Percentiles rank a stretch among this genome's conserved stretches.
phyloP scores from a whole-genome alignment of 352 stramenopile species.

The Pythium rhizo-oryzae region DNA sequence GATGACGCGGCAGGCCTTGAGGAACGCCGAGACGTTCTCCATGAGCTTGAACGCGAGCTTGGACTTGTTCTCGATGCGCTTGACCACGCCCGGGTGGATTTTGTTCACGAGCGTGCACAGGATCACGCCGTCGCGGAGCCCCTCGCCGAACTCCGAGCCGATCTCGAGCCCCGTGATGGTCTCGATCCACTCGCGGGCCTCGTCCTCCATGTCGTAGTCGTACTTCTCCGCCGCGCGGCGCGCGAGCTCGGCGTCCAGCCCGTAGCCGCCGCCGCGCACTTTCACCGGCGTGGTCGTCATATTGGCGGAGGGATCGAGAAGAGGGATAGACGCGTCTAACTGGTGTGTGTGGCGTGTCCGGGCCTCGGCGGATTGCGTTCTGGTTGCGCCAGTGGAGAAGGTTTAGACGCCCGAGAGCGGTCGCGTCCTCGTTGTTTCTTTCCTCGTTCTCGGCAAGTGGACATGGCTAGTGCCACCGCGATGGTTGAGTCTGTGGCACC shows the following conservation, averaged over 20 bases:
- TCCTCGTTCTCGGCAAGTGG: conserved; percentile 1
- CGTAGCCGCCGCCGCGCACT: conserved; percentile 78
- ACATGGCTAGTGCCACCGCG: conserved; percentile 19
- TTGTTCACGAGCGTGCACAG: conserved; percentile 87
- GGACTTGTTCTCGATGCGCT: conserved; percentile 80
- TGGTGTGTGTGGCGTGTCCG: not conserved
- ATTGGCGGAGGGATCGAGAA: not conserved
- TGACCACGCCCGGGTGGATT: conserved; percentile 67
- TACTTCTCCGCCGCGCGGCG: conserved; percentile 84
- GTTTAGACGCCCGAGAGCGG: too few species aligned
- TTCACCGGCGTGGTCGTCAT: conserved; percentile 53
- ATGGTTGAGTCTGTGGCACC: conserved; percentile 7
- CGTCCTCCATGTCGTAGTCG: conserved; percentile 87
- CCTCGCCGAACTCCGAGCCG: conserved; percentile 75
- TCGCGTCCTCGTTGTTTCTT: not conserved
- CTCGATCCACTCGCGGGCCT: conserved; percentile 88
- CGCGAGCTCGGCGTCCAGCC: conserved; percentile 90
- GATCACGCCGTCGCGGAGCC: conserved; percentile 78
- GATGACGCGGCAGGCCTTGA: conserved; percentile 81
- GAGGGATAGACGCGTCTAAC: not conserved
- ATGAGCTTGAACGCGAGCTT: conserved; percentile 94
- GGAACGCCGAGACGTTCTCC: conserved; percentile 90
- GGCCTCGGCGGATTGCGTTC: not conserved
- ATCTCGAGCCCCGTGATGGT: conserved; percentile 76
- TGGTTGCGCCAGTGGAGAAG: too few species aligned